Evolutionary conservation across 345 rosid species (phyloP).

Genomic region (Physaria fendleri): DNA sequence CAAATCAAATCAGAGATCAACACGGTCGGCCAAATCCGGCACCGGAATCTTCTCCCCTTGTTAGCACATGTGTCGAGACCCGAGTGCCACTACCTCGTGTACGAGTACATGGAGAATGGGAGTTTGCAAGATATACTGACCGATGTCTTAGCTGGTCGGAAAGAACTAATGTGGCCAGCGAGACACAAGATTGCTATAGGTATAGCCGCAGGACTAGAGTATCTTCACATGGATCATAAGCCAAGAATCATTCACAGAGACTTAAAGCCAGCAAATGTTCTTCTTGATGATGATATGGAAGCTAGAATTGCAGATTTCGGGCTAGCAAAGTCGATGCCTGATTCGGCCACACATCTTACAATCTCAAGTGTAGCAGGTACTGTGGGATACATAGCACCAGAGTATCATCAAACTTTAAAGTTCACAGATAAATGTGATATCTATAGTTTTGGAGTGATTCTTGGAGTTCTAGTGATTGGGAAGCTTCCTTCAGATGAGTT

Average conservation of each 20-base stretch:
- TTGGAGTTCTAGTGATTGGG: slow-evolving; percentile 67
- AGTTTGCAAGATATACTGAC: slow-evolving; percentile 58
- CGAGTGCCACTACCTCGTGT: slow-evolving; percentile 72
- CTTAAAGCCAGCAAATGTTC: slow-evolving; percentile 82
- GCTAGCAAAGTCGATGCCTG: slow-evolving; percentile 73
- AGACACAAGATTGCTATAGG: slow-evolving; percentile 74
- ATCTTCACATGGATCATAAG: slow-evolving; percentile 64
- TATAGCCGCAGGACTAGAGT: slow-evolving; percentile 79
- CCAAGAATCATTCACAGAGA: slow-evolving; percentile 80
- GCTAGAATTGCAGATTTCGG: slow-evolving; percentile 91
- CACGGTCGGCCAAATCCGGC: slow-evolving; percentile 81
- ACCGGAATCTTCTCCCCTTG: slow-evolving; percentile 69
- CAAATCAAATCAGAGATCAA: slow-evolving; percentile 74
- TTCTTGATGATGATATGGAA: slow-evolving; percentile 88
- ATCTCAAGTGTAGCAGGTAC: slow-evolving; percentile 72
- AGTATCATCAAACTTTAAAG: slow-evolving; percentile 76
- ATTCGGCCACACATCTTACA: slow-evolving; percentile 58
- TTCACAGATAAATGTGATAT: slow-evolving; percentile 88
- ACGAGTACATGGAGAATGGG: slow-evolving; percentile 93
- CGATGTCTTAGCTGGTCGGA: slow-evolving; percentile 38
- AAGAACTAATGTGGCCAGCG: slow-evolving; percentile 59
- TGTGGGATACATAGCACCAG: slow-evolving; percentile 85
- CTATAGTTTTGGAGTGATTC: slow-evolving; percentile 76
- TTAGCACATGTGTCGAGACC: slow-evolving; percentile 71
- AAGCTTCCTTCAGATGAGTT: slow-evolving; percentile 85